Percentiles rank a stretch among this genome's conserved stretches.
These are phyloP conservation scores for Rhypophila decipiens DNA, from an alignment of 495 filamentous ascomycete genomes.

Conservation along the genomic window DNA sequence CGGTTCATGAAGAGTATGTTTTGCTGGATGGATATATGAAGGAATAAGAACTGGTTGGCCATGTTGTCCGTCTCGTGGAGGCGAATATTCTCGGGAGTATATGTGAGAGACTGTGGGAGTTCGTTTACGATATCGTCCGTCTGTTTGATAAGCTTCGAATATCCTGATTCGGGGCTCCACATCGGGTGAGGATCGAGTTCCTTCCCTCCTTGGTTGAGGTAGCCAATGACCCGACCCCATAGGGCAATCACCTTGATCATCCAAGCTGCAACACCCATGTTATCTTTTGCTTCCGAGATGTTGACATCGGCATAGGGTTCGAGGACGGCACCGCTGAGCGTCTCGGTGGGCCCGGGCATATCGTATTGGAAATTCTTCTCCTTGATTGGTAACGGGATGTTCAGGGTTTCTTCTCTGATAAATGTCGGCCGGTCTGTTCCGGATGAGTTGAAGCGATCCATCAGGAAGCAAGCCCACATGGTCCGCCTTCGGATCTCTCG, in stretches of 20 bases:
- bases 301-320: slow-evolving; percentile 58
- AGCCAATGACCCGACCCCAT: slow-evolving; percentile 86
- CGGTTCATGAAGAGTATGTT: slow-evolving; percentile 85
- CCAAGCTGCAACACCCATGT: slow-evolving; percentile 93
- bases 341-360: slow-evolving; percentile 82
- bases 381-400: slow-evolving; percentile 84
- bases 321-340: slow-evolving; percentile 65
- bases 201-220: slow-evolving; percentile 86
- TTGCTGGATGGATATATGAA: slow-evolving; percentile 86
- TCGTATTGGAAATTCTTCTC: slow-evolving; percentile 89
- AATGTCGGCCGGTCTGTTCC: slow-evolving; percentile 93
- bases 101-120: slow-evolving; percentile 64
- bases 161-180: slow-evolving; percentile 77
- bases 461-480: slow-evolving; percentile 96
- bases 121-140: slow-evolving; percentile 61
- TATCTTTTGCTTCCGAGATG: slow-evolving; percentile 62
- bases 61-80: slow-evolving; percentile 75
- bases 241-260: slow-evolving; percentile 80
- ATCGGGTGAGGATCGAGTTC: slow-evolving; percentile 68
- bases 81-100: slow-evolving; percentile 77
- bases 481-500: slow-evolving; percentile 85
- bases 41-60: slow-evolving; percentile 88
- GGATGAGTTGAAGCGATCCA: slow-evolving; percentile 96
- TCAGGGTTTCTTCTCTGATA: slow-evolving; percentile 78
- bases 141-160: slow-evolving; percentile 61